Evolutionary conservation across 2,329 filamentous ascomycete genomes (phyloP), one percentile per base, ranked within the genome.

Genomic region (Pyrenophora tritici-repentis): DNA sequence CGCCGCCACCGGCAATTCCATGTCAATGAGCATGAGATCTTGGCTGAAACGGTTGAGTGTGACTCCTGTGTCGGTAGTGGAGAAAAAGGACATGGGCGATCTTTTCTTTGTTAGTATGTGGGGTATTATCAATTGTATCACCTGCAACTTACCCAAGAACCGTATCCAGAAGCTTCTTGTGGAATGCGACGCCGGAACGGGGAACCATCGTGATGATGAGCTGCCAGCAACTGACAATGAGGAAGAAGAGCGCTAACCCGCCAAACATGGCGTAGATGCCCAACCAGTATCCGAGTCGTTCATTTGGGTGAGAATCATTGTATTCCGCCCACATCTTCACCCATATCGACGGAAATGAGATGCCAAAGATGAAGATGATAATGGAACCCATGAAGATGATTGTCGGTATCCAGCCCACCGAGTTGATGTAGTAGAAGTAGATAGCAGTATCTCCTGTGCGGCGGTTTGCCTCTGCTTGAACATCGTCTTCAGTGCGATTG

Each of bases 141-240:
- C 10, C 3, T 9, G 6, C n/a, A 5, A 55, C 63, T 48, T 57
- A 77, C 74, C 68, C 72, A n/a, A 81, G 70, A 7, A 82, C 79
- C 2, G 79, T 79, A 7, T 72, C 70, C 7, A 83, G 67, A 1
- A 83, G 68, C 38, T 68, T 75, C 42, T 70, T 70, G 53, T 83
- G 81, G 50, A 83, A 79, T 36, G 59, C 72, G 46, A 76, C 73
- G 3, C 78, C 79, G n/a, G 80, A 81, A 24, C 75, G 76, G 3
- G 80, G 80, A 3, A 83, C 78, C 77, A 83, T 82, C 3, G 70
- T 76, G 26, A 83, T 77, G 39, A 83, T 78, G 55, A 82, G 72
- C 63, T 80, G 76, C 71, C 70, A 70, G 50, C 65, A 66, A 50
- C 66, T 68, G 36, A 71, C 44, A 12, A 66, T 57, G 14, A 71